Percentiles rank a stretch among this genome's conserved stretches.
These are phyloP conservation scores for Pseudoperonospora humuli DNA, from an alignment of 352 stramenopile species.

Conservation along the genomic window DNA sequence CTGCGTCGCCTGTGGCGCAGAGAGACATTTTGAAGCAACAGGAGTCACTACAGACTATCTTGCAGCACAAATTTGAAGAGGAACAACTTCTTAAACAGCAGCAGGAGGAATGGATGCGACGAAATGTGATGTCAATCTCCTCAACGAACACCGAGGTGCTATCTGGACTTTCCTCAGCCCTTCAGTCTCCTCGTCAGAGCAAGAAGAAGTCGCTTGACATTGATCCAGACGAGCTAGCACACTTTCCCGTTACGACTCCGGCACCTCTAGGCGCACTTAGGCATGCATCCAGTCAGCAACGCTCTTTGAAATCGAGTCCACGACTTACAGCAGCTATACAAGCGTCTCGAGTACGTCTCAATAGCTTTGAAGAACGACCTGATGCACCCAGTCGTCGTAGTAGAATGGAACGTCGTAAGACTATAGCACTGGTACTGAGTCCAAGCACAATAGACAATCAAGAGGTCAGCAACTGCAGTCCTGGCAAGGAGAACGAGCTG, in stretches of 20 bases:
- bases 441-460: background rate
- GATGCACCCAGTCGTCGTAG: background rate
- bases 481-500: conserved; percentile 23
- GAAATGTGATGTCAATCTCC: conserved; percentile 19
- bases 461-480: conserved; percentile 2
- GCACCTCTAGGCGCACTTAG: conserved; percentile 40
- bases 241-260: conserved; percentile 22
- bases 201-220: conserved; percentile 11
- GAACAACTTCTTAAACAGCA: conserved; percentile 64
- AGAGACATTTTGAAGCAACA: conserved; percentile 55
- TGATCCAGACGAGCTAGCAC: conserved; percentile 11
- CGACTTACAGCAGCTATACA: conserved; percentile 36
- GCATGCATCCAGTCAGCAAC: conserved; percentile 22
- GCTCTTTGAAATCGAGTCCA: conserved; percentile 30
- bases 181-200: conserved; percentile 8
- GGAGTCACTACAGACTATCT: conserved; percentile 47
- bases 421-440: conserved; percentile 10
- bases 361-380: conserved; percentile 22
- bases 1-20: conserved; percentile 55
- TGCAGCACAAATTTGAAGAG: conserved; percentile 54
- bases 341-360: conserved; percentile 32
- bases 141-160: background rate
- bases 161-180: conserved; percentile 17
- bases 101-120: conserved; percentile 67
- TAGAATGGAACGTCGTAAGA: conserved; percentile 9